Conservation (phyloP, 176 grass and related monocot genomes). For the Ampelocalamus luodianensis region DNA sequence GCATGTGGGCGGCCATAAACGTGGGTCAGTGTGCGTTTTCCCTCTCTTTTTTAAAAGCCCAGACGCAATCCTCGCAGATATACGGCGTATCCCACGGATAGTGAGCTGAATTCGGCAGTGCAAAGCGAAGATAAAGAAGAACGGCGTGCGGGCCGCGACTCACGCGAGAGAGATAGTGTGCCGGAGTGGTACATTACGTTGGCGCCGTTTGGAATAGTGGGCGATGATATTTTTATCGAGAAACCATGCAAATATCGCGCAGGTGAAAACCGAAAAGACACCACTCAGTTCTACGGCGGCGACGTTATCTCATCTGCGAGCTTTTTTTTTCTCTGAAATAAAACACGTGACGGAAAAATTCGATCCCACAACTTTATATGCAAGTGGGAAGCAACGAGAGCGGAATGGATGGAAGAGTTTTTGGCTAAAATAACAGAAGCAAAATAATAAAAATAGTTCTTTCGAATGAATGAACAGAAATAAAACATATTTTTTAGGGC, state of each 20-base stretch:
- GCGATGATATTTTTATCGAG: not conserved
- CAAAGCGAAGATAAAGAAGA: conserved; percentile 33
- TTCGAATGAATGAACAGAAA: too few relatives aligned
- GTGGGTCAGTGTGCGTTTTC: conserved; percentile 22
- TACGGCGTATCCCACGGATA: conserved; percentile 29
- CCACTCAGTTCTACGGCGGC: too few relatives aligned
- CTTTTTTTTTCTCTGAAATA: not conserved
- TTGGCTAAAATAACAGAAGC: too few relatives aligned
- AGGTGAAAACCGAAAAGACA: too few relatives aligned
- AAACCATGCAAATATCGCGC: not conserved
- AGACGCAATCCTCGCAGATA: conserved; percentile 34
- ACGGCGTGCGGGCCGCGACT: not conserved
- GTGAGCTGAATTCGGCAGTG: conserved; percentile 31
- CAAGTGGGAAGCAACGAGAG: too few relatives aligned
- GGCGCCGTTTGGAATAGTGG: conserved; percentile 11
- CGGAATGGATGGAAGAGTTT: too few relatives aligned
- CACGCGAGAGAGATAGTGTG: not conserved
- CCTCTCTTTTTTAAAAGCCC: not conserved
- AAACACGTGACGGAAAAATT: not conserved
- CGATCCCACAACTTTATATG: too few relatives aligned
- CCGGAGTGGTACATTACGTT: not conserved
- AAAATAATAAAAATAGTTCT: too few relatives aligned
- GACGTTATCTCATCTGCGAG: not conserved
- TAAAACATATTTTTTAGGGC: too few relatives aligned
- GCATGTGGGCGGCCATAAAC: conserved; percentile 40